A percentile compares a stretch with the other conserved stretches of the same genome.
phyloP scores from a whole-genome alignment of 352 stramenopile species.

The Phytophthora cactorum region DNA sequence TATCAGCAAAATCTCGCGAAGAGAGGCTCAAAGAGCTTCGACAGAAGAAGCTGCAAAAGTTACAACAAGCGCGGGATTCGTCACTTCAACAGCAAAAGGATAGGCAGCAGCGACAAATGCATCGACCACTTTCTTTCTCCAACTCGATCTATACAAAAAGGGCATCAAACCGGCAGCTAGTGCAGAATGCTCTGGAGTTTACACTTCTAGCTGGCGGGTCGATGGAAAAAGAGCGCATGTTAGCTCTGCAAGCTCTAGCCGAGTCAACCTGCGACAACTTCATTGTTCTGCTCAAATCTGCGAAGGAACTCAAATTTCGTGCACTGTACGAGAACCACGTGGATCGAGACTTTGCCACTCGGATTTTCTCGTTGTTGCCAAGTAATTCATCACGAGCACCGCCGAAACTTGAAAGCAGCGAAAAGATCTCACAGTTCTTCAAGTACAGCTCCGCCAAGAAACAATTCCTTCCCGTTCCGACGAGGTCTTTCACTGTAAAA shows the following conservation, averaged over 20 bases:
- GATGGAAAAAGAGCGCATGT: slow-evolving; percentile 58
- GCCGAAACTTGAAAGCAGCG: slow-evolving; percentile 27
- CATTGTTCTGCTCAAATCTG: slow-evolving; percentile 75
- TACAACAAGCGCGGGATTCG: slow-evolving; percentile 53
- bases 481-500: slow-evolving; percentile 72
- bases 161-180: slow-evolving; percentile 70
- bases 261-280: slow-evolving; percentile 71
- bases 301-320: slow-evolving; percentile 78
- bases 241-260: slow-evolving; percentile 49
- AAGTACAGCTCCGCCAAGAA: slow-evolving; percentile 89
- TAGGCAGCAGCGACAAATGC: slow-evolving; percentile 22
- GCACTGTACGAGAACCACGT: slow-evolving; percentile 74
- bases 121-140: slow-evolving; percentile 16
- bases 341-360: slow-evolving; percentile 44
- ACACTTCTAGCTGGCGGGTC: slow-evolving; percentile 72
- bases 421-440: slow-evolving; percentile 75
- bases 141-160: slow-evolving; percentile 34
- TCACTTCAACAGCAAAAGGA: slow-evolving; percentile 44
- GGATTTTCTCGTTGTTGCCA: slow-evolving; percentile 50
- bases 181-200: slow-evolving; percentile 85
- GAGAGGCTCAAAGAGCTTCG: slow-evolving; percentile 53
- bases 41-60: slow-evolving; percentile 68
- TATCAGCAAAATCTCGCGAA: slow-evolving; percentile 18
- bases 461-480: slow-evolving; percentile 69
- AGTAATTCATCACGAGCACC: slow-evolving; percentile 35